Percentiles rank a stretch among this genome's conserved stretches.
Evolutionary conservation across 495 filamentous ascomycete genomes (phyloP).

Genomic region (Penicillium dipodomyicola): DNA sequence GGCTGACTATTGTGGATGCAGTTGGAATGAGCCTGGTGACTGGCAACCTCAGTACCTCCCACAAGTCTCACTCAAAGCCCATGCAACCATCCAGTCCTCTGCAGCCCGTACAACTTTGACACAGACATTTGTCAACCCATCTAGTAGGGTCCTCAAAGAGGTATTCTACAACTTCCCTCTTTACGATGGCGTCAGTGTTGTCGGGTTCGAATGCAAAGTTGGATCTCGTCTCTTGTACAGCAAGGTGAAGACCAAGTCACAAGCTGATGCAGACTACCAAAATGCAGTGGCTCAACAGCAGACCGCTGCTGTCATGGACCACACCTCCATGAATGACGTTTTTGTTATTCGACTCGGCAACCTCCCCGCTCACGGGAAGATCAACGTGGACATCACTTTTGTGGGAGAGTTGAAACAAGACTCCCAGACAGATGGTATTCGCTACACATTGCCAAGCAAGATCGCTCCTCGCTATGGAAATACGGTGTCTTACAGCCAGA

Average conservation of each 20-base stretch:
- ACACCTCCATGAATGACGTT: conserved; percentile 11
- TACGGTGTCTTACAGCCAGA: not conserved
- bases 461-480: conserved; percentile 21
- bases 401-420: conserved; percentile 23
- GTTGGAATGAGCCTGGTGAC: not conserved
- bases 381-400: conserved; percentile 19
- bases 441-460: conserved; percentile 17
- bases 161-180: conserved; percentile 19
- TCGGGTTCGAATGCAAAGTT: conserved; percentile 17
- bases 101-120: conserved; percentile 17
- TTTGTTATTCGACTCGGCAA: conserved; percentile 21
- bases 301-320: conserved; percentile 20
- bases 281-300: conserved; percentile 7
- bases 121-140: conserved; percentile 19
- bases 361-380: conserved; percentile 14
- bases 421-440: conserved; percentile 16
- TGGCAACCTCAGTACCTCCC: conserved; percentile 10
- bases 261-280: conserved; percentile 18
- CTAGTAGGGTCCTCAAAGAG: conserved; percentile 6
- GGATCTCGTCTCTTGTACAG: conserved; percentile 16
- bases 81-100: conserved; percentile 20
- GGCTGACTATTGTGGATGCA: conserved; percentile 7
- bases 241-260: conserved; percentile 20
- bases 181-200: conserved; percentile 23
- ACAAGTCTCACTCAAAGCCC: conserved; percentile 19